Percentiles rank a stretch among this genome's conserved stretches.
Evolutionary conservation across 1,284 basidiomycete genomes (phyloP).

Genomic region (Melanopsichium pennsylvanicum): DNA sequence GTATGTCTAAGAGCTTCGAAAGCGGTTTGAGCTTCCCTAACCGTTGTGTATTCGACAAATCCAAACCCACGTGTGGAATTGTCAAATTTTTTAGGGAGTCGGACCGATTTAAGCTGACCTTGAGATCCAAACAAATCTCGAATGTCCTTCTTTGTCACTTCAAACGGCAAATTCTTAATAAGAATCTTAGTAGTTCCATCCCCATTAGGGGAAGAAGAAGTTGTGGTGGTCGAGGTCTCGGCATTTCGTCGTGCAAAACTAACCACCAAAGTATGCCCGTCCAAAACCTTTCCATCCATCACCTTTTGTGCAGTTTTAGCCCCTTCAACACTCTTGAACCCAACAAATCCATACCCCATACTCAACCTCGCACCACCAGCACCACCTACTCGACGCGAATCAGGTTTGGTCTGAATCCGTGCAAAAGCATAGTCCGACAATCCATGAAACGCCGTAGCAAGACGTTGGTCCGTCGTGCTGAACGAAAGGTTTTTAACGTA

Average conservation of each 20-base stretch:
- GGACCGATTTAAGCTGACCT: constrained; percentile 74
- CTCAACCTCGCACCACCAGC: constrained; percentile 71
- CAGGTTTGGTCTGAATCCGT: constrained; percentile 87
- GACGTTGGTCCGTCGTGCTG: constrained; percentile 79
- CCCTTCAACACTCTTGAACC: constrained; percentile 79
- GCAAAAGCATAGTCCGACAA: constrained; percentile 86
- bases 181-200: constrained; percentile 70
- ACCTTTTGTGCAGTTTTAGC: constrained; percentile 81
- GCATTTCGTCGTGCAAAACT: constrained; percentile 86
- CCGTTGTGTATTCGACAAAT: constrained; percentile 76
- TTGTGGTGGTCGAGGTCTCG: constrained; percentile 69
- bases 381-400: constrained; percentile 71
- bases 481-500: constrained; percentile 96
- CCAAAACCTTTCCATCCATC: constrained; percentile 82
- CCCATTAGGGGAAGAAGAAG: constrained; percentile 72
- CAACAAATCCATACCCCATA: constrained; percentile 97
- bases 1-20: constrained; percentile 77
- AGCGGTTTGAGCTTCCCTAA: constrained; percentile 56
- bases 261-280: constrained; percentile 84
- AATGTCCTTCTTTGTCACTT: constrained; percentile 91
- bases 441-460: constrained; percentile 77
- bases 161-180: constrained; percentile 97
- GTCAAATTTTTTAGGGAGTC: constrained; percentile 76
- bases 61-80: constrained; percentile 79
- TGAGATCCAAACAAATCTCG: constrained; percentile 79